Conservation (phyloP, 768 basidiomycete species). For the Boletus vinaceobasis region DNA sequence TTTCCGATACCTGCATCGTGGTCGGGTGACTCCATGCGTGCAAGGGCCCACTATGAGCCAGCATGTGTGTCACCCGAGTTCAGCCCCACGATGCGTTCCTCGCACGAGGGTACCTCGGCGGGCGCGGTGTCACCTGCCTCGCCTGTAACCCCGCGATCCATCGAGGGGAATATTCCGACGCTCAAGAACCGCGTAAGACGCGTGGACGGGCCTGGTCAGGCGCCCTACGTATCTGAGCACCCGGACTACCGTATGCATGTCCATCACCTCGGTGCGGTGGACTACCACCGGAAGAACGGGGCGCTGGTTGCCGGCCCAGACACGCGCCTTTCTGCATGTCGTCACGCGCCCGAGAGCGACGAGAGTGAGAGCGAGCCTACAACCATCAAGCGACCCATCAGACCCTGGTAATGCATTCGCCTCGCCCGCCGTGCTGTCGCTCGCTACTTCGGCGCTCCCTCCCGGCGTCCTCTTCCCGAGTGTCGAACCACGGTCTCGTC, state of each 20-base stretch:
- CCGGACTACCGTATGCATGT: conserved; percentile 13
- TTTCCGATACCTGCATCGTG: conserved; percentile 24
- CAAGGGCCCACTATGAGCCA: conserved; percentile 17
- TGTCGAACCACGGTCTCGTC: neutral
- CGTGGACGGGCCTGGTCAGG: conserved; percentile 10
- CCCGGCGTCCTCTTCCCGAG: neutral
- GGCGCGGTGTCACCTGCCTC: conserved; percentile 49
- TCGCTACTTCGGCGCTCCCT: neutral
- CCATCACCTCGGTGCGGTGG: conserved; percentile 2
- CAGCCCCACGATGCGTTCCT: conserved; percentile 30
- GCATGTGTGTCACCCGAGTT: conserved; percentile 15
- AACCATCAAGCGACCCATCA: conserved; percentile 34
- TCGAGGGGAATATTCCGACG: conserved; percentile 17
- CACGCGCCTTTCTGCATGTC: conserved; percentile 22
- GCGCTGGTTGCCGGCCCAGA: conserved; percentile 23
- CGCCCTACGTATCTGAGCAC: conserved; percentile 8
- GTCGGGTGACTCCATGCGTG: conserved; percentile 21
- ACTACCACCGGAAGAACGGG: conserved; percentile 17
- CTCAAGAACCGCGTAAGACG: conserved; percentile 13
- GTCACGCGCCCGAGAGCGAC: conserved; percentile 26
- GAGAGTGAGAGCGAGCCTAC: conserved; percentile 38
- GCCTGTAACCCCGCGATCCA: conserved; percentile 53
- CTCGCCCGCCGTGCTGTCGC: neutral
- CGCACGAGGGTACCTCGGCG: conserved; percentile 44
- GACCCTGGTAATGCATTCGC: conserved; percentile 42